Conservation (phyloP, 495 filamentous ascomycete genomes). For the Penicillium daleae region DNA sequence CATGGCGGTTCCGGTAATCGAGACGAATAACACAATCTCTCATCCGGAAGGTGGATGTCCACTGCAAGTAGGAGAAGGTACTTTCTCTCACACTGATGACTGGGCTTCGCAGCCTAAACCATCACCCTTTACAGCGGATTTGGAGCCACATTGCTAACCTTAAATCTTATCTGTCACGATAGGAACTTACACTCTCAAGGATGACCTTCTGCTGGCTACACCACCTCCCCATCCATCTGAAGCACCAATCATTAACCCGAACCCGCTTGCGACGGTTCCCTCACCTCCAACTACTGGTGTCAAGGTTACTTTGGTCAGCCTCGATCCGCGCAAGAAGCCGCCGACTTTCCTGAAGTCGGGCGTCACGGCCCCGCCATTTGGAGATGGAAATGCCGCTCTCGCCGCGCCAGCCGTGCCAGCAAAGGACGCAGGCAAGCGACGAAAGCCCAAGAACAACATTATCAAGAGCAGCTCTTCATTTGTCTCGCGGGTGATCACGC, state of each 20-base stretch:
- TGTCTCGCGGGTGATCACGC: constrained; percentile 90
- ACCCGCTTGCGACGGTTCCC: constrained; percentile 84
- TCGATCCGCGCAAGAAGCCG: constrained; percentile 63
- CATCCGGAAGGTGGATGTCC: constrained; percentile 73
- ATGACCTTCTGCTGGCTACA: constrained; percentile 89
- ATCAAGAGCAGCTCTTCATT: constrained; percentile 98
- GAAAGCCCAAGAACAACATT: constrained; percentile 96
- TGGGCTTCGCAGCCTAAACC: constrained; percentile 10
- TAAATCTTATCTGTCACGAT: constrained; percentile 7
- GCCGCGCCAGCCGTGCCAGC: constrained; percentile 46
- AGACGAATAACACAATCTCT: constrained; percentile 86
- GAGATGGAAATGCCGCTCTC: constrained; percentile 82
- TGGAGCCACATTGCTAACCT: constrained; percentile 21
- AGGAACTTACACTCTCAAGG: constrained; percentile 88
- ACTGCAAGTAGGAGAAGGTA: constrained; percentile 92
- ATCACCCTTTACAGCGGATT: background rate
- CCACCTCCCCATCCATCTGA: constrained; percentile 95
- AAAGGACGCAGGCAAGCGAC: constrained; percentile 78
- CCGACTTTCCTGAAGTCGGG: constrained; percentile 51
- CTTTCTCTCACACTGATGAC: background rate
- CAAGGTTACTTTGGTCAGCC: constrained; percentile 75
- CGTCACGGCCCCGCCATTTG: constrained; percentile 69
- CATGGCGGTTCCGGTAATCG: constrained; percentile 71
- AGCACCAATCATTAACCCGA: constrained; percentile 79
- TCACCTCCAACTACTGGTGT: constrained; percentile 81